Evolutionary conservation across 2,329 filamentous ascomycete genomes (phyloP).

Genomic region (Colletotrichum sansevieriae): DNA sequence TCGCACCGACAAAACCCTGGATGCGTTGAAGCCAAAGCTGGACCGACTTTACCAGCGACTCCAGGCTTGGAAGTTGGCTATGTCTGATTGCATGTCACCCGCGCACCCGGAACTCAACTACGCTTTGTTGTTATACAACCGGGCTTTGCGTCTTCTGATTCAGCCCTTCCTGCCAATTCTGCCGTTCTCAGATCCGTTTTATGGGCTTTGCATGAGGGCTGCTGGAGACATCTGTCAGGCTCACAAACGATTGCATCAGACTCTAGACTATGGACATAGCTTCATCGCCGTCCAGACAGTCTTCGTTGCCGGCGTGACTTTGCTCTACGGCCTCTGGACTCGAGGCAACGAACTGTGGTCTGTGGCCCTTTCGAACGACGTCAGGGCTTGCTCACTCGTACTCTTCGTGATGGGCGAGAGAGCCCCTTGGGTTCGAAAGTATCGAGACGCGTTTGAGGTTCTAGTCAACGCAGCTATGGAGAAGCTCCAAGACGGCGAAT

Average conservation of each 20-base stretch:
- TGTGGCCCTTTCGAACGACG: constrained; percentile 61
- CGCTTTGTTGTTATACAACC: constrained; percentile 62
- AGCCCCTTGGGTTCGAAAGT: constrained; percentile 61
- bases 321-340: constrained; percentile 56
- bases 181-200: constrained; percentile 59
- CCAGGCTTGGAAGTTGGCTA: constrained; percentile 67
- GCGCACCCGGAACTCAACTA: constrained; percentile 63
- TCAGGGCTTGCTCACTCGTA: constrained; percentile 62
- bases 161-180: constrained; percentile 64
- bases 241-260: constrained; percentile 57
- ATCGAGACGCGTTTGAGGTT: constrained; percentile 61
- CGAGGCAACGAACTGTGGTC: constrained; percentile 61
- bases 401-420: constrained; percentile 64
- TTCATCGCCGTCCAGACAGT: constrained; percentile 59
- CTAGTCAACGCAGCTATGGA: constrained; percentile 55
- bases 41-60: constrained; percentile 59
- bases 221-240: constrained; percentile 57
- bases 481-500: constrained; percentile 29
- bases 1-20: constrained; percentile 60
- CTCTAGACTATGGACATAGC: constrained; percentile 55
- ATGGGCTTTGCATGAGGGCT: constrained; percentile 56
- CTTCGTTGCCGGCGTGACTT: constrained; percentile 57
- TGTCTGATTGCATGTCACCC: constrained; percentile 64
- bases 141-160: constrained; percentile 62
- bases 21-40: constrained; percentile 60